Base-by-base conservation (phyloP, 2,329 filamentous ascomycete genomes). In the Chaetomiaceae sp. region DNA sequence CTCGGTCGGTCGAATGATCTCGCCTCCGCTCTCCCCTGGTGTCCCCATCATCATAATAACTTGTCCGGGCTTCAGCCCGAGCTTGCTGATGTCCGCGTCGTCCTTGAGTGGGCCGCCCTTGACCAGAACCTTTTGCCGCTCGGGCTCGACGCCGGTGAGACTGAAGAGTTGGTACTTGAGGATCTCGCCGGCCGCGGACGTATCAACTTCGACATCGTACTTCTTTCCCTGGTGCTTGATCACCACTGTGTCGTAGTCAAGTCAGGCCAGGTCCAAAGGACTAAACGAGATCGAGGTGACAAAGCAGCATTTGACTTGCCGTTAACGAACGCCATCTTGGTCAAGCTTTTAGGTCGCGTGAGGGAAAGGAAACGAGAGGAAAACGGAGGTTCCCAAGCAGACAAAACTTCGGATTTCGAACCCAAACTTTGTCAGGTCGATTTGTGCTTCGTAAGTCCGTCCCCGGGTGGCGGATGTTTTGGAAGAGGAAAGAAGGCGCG, bases 141-240 rank as follows among this genome's bases (percentile, higher is more conserved):
- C 88, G 55, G 93, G 93, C 65, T 97, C 93, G 62, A 98, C 93
- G 51, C 88, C 89, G 38, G 93, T 98, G 46, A 98, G 74, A 53
- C 90, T 96, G 72, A 85, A 98, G 48, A 98, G 79, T 67, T 97
- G 93, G 62, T 86, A 88, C 67, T 97, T 98, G 74, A 98, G 88
- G 47, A 86, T 87, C 68, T 96, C 89, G 68, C 93, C 93, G 52
- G 82, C 88, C 37, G 87, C 84, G 20, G 79, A 75, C 35, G 86
- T 77, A 64, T 97, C 91, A 60, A 98, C 80, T 52, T 97, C 91
- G 65, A 98, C 79, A 63, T 97, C 83, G 72, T 97, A 86, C 65
- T 90, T 91, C 68, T 93, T 96, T 71, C 91, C 91, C 64, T 89
- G 83, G 66, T 98, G 91, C 70, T 95, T 97, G 57, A 98, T 84